Base-by-base conservation (phyloP, 2,329 filamentous ascomycete genomes). In the Fusarium brachygibbosum region DNA sequence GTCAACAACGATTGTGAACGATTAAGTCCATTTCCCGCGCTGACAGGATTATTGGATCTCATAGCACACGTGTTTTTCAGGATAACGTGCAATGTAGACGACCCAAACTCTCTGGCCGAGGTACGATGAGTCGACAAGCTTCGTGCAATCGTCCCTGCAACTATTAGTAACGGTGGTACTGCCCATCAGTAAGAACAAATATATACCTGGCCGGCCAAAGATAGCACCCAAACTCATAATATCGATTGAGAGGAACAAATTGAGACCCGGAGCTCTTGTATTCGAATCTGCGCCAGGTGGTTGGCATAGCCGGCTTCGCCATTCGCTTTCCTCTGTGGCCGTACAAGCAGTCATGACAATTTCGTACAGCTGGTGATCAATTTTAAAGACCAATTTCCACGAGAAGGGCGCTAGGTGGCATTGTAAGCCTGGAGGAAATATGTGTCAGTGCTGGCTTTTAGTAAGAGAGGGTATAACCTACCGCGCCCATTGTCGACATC, bases 331-430 rank as follows among this genome's bases (percentile, higher is more conserved):
- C 77, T 99, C 95, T 40, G 86, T 88, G 1, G 88, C 84, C 2
- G 91, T 95, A 73, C 94, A 97, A 35, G 94, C 95, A 69, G 92
- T 97, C 81, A 97, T 85, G 40, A 98, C 89, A 17, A 97, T 80
- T 79, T 98, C 95, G 76, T 93, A 95, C 54, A 95, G 83, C 63
- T 92, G 89, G 69, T 91, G 87, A 58, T 91, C 86, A 69, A 88
- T 88, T 76, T 96, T 90, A 74, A 98, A 98, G 4, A 93, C 85
- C 13, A 98, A 75, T 77, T 98, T 99, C 95, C 94, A 98, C 2
- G 94, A 96, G 77, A 93, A 93, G 1, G 92, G 90, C 1, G 93
- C 92, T 5, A 92, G 93, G 68, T 96, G 91, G 74, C 94, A 98
- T 83, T 95, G 93, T 10, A 98, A 78, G 1, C 93, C 94, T 97